Conservation (phyloP, 1,284 basidiomycete species). For the Trichosporon sp. region DNA sequence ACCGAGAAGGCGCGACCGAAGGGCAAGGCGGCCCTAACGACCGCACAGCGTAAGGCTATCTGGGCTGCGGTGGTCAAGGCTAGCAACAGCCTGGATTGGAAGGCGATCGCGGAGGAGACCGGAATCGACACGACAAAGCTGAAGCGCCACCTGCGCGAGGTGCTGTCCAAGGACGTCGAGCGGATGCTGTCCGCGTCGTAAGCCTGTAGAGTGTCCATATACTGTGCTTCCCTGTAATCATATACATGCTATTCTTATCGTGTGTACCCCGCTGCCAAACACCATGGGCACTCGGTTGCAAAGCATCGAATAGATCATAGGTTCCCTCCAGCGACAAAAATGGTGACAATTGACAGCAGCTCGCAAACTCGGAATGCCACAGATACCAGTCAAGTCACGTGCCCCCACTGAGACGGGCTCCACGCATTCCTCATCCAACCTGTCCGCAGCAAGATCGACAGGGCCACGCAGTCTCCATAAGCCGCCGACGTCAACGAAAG, state of each 20-base stretch:
- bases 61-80: constrained; percentile 20
- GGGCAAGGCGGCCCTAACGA: constrained; percentile 12
- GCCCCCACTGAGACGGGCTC: background rate
- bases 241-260: background rate
- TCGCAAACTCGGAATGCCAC: no score
- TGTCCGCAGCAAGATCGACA: no score
- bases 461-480: no score
- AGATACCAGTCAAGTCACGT: background rate
- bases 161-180: constrained; percentile 29
- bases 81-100: constrained; percentile 17
- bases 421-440: background rate
- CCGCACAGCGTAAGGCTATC: constrained; percentile 8
- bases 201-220: background rate
- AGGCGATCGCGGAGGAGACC: constrained; percentile 1
- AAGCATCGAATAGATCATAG: background rate
- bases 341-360: no score
- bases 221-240: background rate
- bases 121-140: constrained; percentile 24
- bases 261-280: background rate
- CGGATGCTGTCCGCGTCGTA: constrained; percentile 18
- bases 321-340: no score
- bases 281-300: no score
- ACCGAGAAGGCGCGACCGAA: background rate
- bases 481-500: no score
- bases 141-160: constrained; percentile 31